These are phyloP conservation scores for Eucalyptus viminalis DNA, from an alignment of 345 rosid species.

Conservation along the genomic window DNA sequence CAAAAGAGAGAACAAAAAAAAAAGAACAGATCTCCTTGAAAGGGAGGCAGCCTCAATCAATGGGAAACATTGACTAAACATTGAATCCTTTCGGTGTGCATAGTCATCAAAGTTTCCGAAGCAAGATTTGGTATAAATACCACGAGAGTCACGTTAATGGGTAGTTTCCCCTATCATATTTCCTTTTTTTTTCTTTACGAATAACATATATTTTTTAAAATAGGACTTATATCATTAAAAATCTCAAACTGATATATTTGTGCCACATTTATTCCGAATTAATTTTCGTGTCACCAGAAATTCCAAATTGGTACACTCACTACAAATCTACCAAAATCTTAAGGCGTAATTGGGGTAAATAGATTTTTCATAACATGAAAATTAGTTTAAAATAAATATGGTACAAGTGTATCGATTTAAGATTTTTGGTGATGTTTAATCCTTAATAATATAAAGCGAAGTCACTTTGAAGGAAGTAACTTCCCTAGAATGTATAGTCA, in stretches of 20 bases:
- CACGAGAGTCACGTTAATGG: neutral
- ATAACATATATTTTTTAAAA: neutral
- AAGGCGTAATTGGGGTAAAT: neutral
- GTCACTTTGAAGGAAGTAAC: neutral
- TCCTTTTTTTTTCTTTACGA: no score
- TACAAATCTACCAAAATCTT: neutral
- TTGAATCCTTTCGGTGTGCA: neutral
- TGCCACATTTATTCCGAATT: rapidly evolving
- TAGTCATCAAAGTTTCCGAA: neutral
- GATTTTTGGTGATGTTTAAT: neutral
- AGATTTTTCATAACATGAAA: neutral
- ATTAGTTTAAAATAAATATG: neutral
- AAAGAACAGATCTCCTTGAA: neutral
- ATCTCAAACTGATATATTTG: rapidly evolving
- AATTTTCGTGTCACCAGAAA: neutral
- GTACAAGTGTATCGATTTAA: neutral
- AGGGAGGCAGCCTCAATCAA: neutral
- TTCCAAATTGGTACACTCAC: neutral
- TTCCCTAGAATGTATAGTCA: neutral
- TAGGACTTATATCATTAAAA: neutral
- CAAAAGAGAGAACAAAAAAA: neutral
- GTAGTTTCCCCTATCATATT: neutral
- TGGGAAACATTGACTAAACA: neutral
- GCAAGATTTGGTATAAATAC: neutral
- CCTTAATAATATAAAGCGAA: neutral